Evolutionary conservation across 2,329 filamentous ascomycete species (phyloP), one percentile per base, ranked within the genome.

Genomic region (Colletotrichum musicola): DNA sequence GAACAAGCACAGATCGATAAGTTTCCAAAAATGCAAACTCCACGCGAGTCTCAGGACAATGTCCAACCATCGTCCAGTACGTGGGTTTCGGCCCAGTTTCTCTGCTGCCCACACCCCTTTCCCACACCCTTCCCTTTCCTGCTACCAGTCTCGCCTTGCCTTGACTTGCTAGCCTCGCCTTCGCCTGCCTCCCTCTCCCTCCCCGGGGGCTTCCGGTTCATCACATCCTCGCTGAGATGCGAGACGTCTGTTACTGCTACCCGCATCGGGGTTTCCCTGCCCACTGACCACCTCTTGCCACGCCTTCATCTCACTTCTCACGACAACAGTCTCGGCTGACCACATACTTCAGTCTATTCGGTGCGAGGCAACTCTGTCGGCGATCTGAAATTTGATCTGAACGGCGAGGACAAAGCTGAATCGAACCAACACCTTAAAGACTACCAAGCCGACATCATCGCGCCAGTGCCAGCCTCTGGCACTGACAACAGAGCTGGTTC

Each of bases 11-110:
- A 68, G 62, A 57, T 53, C 30, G 20, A 47, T 58, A 58, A 22
- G 6, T 68, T 69, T 63, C 50, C 58, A 42, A 69, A 62, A 68
- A 69, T 69, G 67, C 53, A 66, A 62, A 62, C 57, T 63, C 63
- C 57, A 67, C 64, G 63, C 67, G 67, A 69, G 67, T 49, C 67
- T 53, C 46, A 18, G 63, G 63, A 63, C 44, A 54, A 35, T 16
- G 62, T 47, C 63, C 67, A 62, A 57, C 63, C 67, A 63, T 53
- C 65, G 25, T 49, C 65, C 64, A 60, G 65, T 68, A 68, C 65
- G 65, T 68, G 22, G 54, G 65, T 65, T 68, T 56, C 65, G 55
- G 14, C 62, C 54, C 42, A 42, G 20, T 46, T 58, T 59, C 44
- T 65, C 51, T 46, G 13, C 27, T 50, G 62, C 49, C 35, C 62